phyloP scores from a whole-genome alignment of 805 yeast species.

The Kuraishia cidri region DNA sequence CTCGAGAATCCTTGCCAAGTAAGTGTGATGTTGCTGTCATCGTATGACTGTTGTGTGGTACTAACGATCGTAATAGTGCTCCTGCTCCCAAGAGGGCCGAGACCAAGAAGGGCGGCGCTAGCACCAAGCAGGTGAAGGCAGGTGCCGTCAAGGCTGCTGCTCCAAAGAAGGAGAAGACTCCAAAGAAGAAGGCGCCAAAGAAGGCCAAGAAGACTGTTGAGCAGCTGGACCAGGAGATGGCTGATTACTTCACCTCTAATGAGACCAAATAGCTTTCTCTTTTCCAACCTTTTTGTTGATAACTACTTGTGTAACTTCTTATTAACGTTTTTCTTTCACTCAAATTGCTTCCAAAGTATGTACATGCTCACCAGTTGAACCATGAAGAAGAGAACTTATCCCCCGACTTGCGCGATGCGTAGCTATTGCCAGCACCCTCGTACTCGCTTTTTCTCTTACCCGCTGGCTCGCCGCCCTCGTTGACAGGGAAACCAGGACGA shows the following conservation, averaged over 20 bases:
- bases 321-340: too few relatives aligned
- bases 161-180: constrained; percentile 14
- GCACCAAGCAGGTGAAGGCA: constrained; percentile 8
- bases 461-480: constrained; percentile 23
- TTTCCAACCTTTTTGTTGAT: too few relatives aligned
- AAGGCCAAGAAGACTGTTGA: constrained; percentile 68
- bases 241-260: constrained; percentile 62
- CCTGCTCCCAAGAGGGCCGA: constrained; percentile 6
- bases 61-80: constrained; percentile 5
- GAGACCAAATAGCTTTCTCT: constrained; percentile 13
- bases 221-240: constrained; percentile 97
- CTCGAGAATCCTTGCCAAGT: constrained; percentile 58
- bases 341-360: too few relatives aligned
- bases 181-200: constrained; percentile 20
- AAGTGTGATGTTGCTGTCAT: constrained; percentile 3
- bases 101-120: constrained; percentile 8
- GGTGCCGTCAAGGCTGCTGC: constrained; percentile 44
- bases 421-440: constrained; percentile 61
- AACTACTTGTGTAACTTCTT: too few relatives aligned
- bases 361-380: too few relatives aligned
- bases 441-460: constrained; percentile 48
- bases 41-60: too few relatives aligned
- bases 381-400: constrained; percentile 19
- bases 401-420: constrained; percentile 32
- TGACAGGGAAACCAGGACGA: constrained; percentile 22